Evolutionary conservation across 345 rosid genomes (phyloP).

Genomic region (Eucalyptus marginata): DNA sequence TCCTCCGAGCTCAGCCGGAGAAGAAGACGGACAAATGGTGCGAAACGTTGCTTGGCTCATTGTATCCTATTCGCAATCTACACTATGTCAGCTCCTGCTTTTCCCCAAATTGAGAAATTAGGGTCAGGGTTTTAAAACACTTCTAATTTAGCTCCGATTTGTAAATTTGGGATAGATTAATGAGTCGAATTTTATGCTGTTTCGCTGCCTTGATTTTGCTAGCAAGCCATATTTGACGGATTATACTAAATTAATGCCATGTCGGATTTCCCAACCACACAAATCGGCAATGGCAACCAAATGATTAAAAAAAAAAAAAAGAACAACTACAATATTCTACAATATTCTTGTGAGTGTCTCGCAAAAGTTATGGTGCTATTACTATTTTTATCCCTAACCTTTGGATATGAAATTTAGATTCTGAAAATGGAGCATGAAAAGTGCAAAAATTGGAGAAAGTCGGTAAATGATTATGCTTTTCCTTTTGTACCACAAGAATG

Average conservation of each 20-base stretch:
- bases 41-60: too few relatives aligned
- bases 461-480: not conserved
- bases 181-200: not conserved
- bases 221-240: accelerated
- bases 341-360: accelerated
- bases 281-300: accelerated
- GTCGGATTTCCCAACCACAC: accelerated
- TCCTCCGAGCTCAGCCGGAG: too few relatives aligned
- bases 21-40: too few relatives aligned
- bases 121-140: not conserved
- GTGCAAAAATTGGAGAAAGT: not conserved
- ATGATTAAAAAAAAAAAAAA: too few relatives aligned
- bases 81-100: accelerated
- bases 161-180: not conserved
- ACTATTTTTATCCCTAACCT: not conserved
- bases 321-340: accelerated
- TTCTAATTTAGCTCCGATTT: not conserved
- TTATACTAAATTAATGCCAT: not conserved
- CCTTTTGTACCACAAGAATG: not conserved
- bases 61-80: too few relatives aligned
- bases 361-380: accelerated
- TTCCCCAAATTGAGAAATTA: not conserved
- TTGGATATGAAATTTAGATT: not conserved
- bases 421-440: not conserved
- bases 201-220: not conserved